Evolutionary conservation across 345 rosid species (phyloP).

Genomic region (Pugionium dolabratum): DNA sequence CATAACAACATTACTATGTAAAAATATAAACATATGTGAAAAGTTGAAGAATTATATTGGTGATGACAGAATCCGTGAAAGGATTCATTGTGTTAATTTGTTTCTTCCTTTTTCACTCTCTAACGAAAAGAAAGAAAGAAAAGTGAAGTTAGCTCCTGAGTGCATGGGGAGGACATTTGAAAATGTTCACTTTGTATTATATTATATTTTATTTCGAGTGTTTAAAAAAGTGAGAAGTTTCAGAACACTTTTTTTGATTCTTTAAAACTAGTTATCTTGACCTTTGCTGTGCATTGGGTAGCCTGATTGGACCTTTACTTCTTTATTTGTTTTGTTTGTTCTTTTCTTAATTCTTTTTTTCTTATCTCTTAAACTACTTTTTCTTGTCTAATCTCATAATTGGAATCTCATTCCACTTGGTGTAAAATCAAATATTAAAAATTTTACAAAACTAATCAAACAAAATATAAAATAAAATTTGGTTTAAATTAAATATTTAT

Average conservation of each 20-base stretch:
- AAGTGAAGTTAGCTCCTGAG: constrained; percentile 47
- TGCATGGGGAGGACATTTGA: constrained; percentile 52
- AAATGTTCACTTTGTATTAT: background rate
- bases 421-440: background rate
- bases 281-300: constrained; percentile 40
- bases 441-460: no score
- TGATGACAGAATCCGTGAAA: constrained; percentile 42
- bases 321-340: background rate
- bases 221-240: background rate
- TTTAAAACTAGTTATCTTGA: constrained; percentile 39
- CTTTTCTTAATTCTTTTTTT: background rate
- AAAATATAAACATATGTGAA: background rate
- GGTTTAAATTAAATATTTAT: no score
- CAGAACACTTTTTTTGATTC: constrained; percentile 20
- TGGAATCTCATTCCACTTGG: constrained; percentile 30
- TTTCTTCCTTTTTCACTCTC: background rate
- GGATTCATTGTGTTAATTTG: constrained; percentile 41
- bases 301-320: constrained; percentile 42
- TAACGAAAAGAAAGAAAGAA: background rate
- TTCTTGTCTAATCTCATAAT: constrained; percentile 36
- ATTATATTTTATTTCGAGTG: background rate
- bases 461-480: no score
- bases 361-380: constrained; percentile 30
- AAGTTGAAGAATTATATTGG: constrained; percentile 13
- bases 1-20: no score